Base-by-base conservation (phyloP, 2,329 filamentous ascomycete species). In the Pseudogymnoascus sp. region DNA sequence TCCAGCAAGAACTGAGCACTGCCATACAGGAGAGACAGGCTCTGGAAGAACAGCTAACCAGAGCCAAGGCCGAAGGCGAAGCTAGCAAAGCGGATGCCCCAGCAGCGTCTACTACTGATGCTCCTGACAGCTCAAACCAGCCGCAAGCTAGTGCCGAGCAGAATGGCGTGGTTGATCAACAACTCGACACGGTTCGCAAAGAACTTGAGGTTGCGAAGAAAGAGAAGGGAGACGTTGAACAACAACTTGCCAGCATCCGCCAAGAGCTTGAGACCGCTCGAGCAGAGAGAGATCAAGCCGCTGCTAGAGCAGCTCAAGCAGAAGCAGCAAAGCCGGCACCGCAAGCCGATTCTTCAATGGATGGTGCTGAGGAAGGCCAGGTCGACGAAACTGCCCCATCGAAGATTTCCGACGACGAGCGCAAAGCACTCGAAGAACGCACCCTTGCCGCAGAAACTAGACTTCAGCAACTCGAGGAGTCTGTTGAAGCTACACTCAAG, bases 181-280 rank as follows among this genome's bases (percentile, higher is more conserved):
- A 85, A 64, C 75, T 86, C 6, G 66, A 72, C 2, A 72, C 77
- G 42, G 72, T 79, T 12, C 80, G 76, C 21, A 83, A 85, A 66
- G 84, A 92, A 67, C 81, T 94, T 8, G 85, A 87, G 44, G 79
- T 79, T 1, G 81, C 87, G 61, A 86, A 78, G 5, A 78, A 84
- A 8, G 86, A 94, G 71, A 92, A 90, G 73, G 80, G 85, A 15
- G 79, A 79, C 2, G 79, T 90, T n/a, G 84, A 91, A 66, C 77
- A 84, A 63, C 85, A 89, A 65, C 78, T 89, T 17, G 58, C 63
- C 15, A 62, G 63, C 39, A 51, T 73, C 12, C 63, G 60, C n/a
- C 68, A 75, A 69, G 64, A 83, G 69, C 73, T 81, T 65, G 88
- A 91, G 62, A 60, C 29, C 59, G 69, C 70, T 15, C 51, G 70